Percentiles rank a stretch among this genome's conserved stretches.
These are phyloP conservation scores for Aspergillus bridgeri DNA, from an alignment of 495 filamentous ascomycete species.

Conservation along the genomic window DNA sequence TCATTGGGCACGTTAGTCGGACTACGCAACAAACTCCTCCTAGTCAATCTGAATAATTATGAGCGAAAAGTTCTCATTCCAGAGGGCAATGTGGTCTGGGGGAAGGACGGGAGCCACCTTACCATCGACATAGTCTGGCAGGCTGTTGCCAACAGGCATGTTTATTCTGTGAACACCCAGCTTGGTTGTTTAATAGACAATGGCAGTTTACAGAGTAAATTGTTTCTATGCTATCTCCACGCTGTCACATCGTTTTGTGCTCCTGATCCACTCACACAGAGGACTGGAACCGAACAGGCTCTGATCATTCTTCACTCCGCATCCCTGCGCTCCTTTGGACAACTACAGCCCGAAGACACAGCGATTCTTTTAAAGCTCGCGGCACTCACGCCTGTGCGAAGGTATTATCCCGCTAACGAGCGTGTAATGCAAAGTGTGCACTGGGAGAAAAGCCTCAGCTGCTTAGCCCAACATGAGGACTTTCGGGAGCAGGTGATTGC, in stretches of 20 bases:
- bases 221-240: conserved; percentile 56
- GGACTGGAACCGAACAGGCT: conserved; percentile 61
- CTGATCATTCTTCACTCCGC: conserved; percentile 48
- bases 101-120: conserved; percentile 32
- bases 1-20: conserved; percentile 50
- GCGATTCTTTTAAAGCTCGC: conserved; percentile 43
- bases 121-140: conserved; percentile 32
- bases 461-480: conserved; percentile 48
- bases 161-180: conserved; percentile 47
- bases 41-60: conserved; percentile 23
- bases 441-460: conserved; percentile 43
- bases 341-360: conserved; percentile 37
- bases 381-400: conserved; percentile 46
- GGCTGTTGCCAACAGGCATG: conserved; percentile 22
- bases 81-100: conserved; percentile 23
- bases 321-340: conserved; percentile 48
- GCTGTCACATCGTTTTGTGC: conserved; percentile 59
- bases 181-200: conserved; percentile 50
- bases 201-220: conserved; percentile 51
- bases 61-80: conserved; percentile 51
- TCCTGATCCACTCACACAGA: conserved; percentile 52
- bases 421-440: conserved; percentile 46
- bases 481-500: conserved; percentile 38
- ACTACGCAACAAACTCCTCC: conserved; percentile 51
- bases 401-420: conserved; percentile 54